These are phyloP conservation scores for Hypoxylon rubiginosum DNA, from an alignment of 2,329 filamentous ascomycete genomes.

Conservation along the genomic window DNA sequence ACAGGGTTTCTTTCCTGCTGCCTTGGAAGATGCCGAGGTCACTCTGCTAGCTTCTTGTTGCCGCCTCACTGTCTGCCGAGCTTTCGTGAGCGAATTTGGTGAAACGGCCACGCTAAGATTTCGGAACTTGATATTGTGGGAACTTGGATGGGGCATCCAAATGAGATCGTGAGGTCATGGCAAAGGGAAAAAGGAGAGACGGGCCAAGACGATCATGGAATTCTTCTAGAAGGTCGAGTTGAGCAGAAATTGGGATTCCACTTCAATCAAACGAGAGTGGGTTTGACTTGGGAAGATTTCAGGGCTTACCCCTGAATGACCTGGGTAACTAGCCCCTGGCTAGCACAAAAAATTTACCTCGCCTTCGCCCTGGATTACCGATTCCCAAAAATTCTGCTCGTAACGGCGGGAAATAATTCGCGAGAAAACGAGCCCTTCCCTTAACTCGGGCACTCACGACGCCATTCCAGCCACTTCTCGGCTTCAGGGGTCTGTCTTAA, in stretches of 20 bases:
- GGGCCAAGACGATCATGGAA: conserved; percentile 34
- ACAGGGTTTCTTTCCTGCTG: conserved; percentile 17
- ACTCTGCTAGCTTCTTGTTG: conserved; percentile 1
- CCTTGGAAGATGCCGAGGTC: conserved; percentile 19
- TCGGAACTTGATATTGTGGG: conserved; percentile 35
- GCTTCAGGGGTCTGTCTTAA: conserved; percentile 25
- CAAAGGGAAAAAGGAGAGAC: conserved; percentile 17
- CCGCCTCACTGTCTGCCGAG: conserved; percentile 12
- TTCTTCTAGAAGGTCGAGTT: conserved; percentile 37
- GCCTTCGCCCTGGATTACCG: conserved; percentile 26
- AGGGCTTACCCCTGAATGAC: conserved; percentile 30
- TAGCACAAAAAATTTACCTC: conserved; percentile 20
- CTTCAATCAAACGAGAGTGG: conserved; percentile 36
- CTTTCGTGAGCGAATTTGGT: conserved; percentile 14
- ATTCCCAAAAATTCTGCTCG: conserved; percentile 17
- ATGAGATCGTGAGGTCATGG: conserved; percentile 30
- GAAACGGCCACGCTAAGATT: conserved; percentile 38
- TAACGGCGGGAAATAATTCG: conserved; percentile 33
- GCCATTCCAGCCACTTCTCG: conserved; percentile 13
- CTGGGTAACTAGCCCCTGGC: conserved; percentile 17
- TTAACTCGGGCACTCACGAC: conserved; percentile 10
- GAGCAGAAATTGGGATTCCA: conserved; percentile 38
- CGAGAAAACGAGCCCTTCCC: conserved; percentile 34
- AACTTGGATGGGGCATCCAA: conserved; percentile 7
- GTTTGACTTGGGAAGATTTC: conserved; percentile 28